Evolutionary conservation across 441 rosid species (phyloP).

Genomic region (Pelargonium myrrhifolium): DNA sequence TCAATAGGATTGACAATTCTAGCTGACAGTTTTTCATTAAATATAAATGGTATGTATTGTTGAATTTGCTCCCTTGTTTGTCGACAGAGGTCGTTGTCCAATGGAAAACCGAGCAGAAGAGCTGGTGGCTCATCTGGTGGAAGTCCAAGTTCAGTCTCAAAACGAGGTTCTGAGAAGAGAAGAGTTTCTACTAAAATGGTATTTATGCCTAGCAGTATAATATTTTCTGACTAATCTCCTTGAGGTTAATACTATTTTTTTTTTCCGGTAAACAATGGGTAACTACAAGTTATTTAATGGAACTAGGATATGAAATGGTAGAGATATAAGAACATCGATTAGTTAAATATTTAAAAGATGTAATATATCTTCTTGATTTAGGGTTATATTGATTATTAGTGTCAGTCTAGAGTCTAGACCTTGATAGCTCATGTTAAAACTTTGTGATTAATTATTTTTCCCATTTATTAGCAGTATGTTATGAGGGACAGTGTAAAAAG

Average conservation of each 20-base stretch:
- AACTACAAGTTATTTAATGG: background rate
- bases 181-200: conserved; percentile 32
- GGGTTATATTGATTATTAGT: no score
- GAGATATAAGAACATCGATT: background rate
- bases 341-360: no score
- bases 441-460: background rate
- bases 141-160: conserved; percentile 36
- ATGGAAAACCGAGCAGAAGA: conserved; percentile 45
- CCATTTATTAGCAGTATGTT: conserved; percentile 36
- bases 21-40: background rate
- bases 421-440: no score
- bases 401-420: no score
- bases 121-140: conserved; percentile 33
- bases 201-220: background rate
- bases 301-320: conserved; percentile 4
- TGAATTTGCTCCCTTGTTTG: conserved; percentile 19
- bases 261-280: background rate
- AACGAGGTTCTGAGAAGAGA: conserved; percentile 47
- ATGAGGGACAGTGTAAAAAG: conserved; percentile 36
- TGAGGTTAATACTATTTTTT: background rate
- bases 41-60: background rate
- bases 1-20: background rate
- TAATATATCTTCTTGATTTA: no score
- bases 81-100: conserved; percentile 35
- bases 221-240: background rate